Evolutionary conservation across 345 rosid species (phyloP), one percentile per base, ranked within the genome.

Genomic region (Eucalyptus pumila): DNA sequence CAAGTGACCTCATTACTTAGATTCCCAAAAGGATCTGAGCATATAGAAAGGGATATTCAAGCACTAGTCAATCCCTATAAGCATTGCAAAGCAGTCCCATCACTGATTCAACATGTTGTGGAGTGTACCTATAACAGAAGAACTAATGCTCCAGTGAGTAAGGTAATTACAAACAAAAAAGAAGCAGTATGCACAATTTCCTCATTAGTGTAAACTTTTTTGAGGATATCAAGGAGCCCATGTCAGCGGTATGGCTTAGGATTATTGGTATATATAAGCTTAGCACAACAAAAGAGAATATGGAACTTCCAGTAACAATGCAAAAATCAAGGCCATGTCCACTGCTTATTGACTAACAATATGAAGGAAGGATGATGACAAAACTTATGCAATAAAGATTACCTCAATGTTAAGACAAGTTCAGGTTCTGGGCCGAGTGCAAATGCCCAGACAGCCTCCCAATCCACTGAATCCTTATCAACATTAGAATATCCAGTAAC

Each of bases 351-450:
- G 83, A 40, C 47, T 37, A 49, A 86, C 58, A 49, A 86, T 15
- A 86, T 21, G 80, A 47, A 85, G 80, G 45, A 16, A 87, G 47
- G 86, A 89, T 42, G 65, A 62, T 85, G 48, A 89, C 52, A 8
- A 76, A 30, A 83, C 69, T 72, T 44, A 56, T 90, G 80, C 17
- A 67, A 80, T 51, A 49, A 49, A 86, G 88, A 87, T 86, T 87
- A 96, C 99, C 99, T 96, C 93, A 97, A 91, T 80, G 99, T 90
- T 90, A 97, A 95, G 91, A 93, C 94, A 90, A 97, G 98, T 91
- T 95, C 98, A 89, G 99, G 99, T 94, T 97, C 95, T 19, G 99
- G 99, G 88, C 98, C 99, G 87, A 97, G 95, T 44, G 98, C 96
- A 92, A 92, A 96, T 87, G 98, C 98, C 98, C 99, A 96, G 91